Evolutionary conservation across 345 rosid genomes (phyloP), one percentile per base, ranked within the genome.

Genomic region (rapeseed (Brassica napus)): DNA sequence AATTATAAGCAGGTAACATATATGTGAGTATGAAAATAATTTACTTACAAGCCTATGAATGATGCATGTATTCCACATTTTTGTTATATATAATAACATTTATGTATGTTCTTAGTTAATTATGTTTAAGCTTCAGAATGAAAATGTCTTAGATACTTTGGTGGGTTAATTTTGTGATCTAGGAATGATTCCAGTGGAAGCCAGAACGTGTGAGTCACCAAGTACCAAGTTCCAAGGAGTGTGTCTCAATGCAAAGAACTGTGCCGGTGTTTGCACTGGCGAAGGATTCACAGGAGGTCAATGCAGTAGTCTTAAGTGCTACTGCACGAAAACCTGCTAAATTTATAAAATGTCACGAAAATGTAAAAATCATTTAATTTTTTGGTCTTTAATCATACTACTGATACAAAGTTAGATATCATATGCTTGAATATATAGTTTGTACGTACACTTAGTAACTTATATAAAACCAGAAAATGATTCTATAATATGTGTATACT

Each of bases 151-250:
- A 31, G 24, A 23, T 31, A 31, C 8, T 30, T 61, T 61, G 69
- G 35, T 77, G 30, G 3, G 62, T 30, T 62, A 30, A 28, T 62
- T 14, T 34, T 52, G 55, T 47, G 71, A 64, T 62, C n/a, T 31
- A 78, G 74, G 58, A 65, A 79, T 68, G 78, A 34, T 69, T 79
- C 47, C 58, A 35, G 78, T 68, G 59, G 78, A 73, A 58, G 82
- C 70, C 34, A 34, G 5, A 68, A 73, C 70, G 18, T 79, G 82
- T 35, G 74, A 73, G 58, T 21, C 78, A 73, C 2, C 44, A 8
- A 73, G 82, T 72, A 0, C 1, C 4, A 79, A 28, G 30, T 79
- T 73, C 49, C 0, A 16, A 34, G 82, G 82, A 68, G 3, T 74
- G 21, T 79, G 82, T 69, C 78, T 79, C 15, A 79, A 74, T 58